A percentile compares a stretch with the other conserved stretches of the same genome.
phyloP scores from a whole-genome alignment of 106 monocot genomes.

The Hemerocallis citrina region DNA sequence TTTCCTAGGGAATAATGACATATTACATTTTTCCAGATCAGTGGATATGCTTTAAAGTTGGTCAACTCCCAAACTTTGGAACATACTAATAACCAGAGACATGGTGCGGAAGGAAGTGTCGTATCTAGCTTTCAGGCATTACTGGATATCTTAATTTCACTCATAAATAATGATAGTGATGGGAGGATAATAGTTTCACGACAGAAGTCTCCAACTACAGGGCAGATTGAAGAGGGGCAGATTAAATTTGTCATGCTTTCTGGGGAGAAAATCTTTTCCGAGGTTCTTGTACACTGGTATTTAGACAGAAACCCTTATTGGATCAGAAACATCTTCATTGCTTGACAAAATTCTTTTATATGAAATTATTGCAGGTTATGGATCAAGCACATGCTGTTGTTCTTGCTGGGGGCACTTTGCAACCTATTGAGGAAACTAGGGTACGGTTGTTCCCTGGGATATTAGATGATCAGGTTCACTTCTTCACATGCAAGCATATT shows the following conservation, averaged over 20 bases:
- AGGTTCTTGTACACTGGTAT: constrained; percentile 29
- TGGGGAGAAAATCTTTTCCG: constrained; percentile 82
- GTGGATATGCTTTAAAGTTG: constrained; percentile 67
- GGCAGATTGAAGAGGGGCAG: constrained; percentile 39
- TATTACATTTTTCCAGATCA: constrained; percentile 44
- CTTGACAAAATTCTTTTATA: not conserved
- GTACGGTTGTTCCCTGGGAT: constrained; percentile 73
- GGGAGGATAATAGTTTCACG: constrained; percentile 77
- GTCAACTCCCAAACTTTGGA: constrained; percentile 10
- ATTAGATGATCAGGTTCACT: constrained; percentile 35
- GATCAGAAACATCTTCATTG: not conserved
- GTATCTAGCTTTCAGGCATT: constrained; percentile 76
- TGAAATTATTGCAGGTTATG: constrained; percentile 42
- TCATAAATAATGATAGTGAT: constrained; percentile 66
- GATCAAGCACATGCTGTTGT: constrained; percentile 65
- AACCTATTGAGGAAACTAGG: constrained; percentile 93
- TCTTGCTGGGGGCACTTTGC: constrained; percentile 83
- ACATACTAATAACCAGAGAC: constrained; percentile 14
- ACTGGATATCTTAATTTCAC: constrained; percentile 56
- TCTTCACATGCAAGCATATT: constrained; percentile 91
- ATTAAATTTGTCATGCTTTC: constrained; percentile 96
- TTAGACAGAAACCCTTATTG: not conserved
- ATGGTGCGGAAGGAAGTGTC: constrained; percentile 39
- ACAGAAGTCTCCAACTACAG: constrained; percentile 16
- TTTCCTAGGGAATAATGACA: not conserved